Conservation (phyloP, 2,329 filamentous ascomycete genomes). For the Cadophora luteo-olivacea region DNA sequence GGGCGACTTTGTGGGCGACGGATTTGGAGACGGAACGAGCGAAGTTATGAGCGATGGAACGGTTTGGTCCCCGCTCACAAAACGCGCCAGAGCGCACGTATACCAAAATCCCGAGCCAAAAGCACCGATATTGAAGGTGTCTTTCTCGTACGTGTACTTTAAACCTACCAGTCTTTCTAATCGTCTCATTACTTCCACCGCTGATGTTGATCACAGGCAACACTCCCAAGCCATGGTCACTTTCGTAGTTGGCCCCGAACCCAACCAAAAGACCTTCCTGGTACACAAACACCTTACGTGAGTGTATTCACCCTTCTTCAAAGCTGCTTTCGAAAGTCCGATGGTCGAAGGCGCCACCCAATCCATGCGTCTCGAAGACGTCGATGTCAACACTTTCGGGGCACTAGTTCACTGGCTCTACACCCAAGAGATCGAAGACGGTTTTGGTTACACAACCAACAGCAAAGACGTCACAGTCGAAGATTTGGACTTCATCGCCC, state of each 20-base stretch:
- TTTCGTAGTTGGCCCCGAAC: not conserved
- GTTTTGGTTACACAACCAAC: not conserved
- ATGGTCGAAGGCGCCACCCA: not conserved
- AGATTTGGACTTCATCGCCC: too few relatives aligned
- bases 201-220: not conserved
- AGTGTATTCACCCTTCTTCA: not conserved
- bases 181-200: too few relatives aligned
- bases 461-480: too few relatives aligned
- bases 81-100: too few relatives aligned
- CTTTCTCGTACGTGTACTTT: too few relatives aligned
- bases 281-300: not conserved
- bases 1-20: too few relatives aligned
- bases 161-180: too few relatives aligned
- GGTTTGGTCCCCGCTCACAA: too few relatives aligned
- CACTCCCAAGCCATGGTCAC: not conserved
- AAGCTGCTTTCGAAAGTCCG: not conserved
- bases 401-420: not conserved
- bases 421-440: not conserved
- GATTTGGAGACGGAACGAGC: too few relatives aligned
- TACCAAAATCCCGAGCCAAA: too few relatives aligned
- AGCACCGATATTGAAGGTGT: too few relatives aligned
- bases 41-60: too few relatives aligned
- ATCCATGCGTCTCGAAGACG: not conserved
- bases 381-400: not conserved
- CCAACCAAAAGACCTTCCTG: not conserved